Conservation (phyloP, 768 basidiomycete genomes). For the Mycena haematopus region DNA sequence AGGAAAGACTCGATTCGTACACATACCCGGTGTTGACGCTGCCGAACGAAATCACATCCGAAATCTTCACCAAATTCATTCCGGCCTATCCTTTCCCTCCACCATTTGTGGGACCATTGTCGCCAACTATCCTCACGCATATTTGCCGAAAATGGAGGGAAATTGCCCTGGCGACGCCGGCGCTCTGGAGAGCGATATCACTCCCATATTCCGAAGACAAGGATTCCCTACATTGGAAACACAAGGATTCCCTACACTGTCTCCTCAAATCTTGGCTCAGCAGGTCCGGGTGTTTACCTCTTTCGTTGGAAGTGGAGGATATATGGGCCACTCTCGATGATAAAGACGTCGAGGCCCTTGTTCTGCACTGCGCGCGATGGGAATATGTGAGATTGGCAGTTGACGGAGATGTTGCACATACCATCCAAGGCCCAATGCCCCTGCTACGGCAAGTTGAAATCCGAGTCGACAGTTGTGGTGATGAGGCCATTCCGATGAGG, state of each 20-base stretch:
- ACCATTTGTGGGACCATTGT: neutral
- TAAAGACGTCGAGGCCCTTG: too few relatives aligned
- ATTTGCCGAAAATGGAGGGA: constrained; percentile 9
- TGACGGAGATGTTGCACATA: neutral
- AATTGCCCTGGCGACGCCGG: neutral
- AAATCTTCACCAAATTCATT: constrained; percentile 1
- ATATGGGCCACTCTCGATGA: neutral
- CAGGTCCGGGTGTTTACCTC: neutral
- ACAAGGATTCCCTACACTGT: neutral
- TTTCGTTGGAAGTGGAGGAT: neutral
- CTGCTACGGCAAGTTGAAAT: neutral
- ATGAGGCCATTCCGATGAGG: neutral
- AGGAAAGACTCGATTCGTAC: constrained; percentile 5
- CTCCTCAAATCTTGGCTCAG: neutral
- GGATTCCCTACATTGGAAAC: neutral
- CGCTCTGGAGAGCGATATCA: constrained; percentile 1
- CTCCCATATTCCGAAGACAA: neutral
- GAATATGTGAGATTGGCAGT: neutral
- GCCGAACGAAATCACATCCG: constrained; percentile 11
- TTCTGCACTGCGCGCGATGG: constrained; percentile 1
- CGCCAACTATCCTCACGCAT: neutral
- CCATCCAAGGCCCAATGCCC: neutral
- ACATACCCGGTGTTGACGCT: constrained; percentile 8
- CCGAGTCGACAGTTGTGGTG: too few relatives aligned
- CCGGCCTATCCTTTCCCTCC: neutral